These are phyloP conservation scores for Tricholoma terreum DNA, from an alignment of 768 basidiomycete species.

Conservation along the genomic window DNA sequence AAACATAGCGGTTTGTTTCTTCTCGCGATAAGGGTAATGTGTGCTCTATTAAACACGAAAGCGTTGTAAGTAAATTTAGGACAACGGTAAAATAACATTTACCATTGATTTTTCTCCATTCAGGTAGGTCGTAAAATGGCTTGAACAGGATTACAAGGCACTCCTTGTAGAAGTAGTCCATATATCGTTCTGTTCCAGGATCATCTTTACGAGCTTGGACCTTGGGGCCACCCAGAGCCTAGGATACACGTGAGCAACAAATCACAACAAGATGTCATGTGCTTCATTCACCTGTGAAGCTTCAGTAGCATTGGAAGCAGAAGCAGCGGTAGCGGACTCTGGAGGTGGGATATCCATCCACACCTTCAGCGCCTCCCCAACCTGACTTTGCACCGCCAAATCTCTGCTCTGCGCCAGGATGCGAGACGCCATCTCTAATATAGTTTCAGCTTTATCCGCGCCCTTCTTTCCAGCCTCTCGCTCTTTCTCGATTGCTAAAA, in stretches of 20 bases:
- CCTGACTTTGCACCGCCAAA: slow-evolving; percentile 83
- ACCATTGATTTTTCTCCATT: slow-evolving; percentile 46
- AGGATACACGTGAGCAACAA: slow-evolving; percentile 8
- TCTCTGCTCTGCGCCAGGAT: slow-evolving; percentile 80
- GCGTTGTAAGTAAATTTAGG: not conserved
- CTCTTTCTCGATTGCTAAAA: slow-evolving; percentile 66
- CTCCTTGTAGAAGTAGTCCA: slow-evolving; percentile 91
- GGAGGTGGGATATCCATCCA: slow-evolving; percentile 74
- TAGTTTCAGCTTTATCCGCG: slow-evolving; percentile 65
- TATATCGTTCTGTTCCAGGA: slow-evolving; percentile 81
- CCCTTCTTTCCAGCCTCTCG: slow-evolving; percentile 52
- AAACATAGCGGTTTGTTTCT: slow-evolving; percentile 78
- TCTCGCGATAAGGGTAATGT: slow-evolving; percentile 62
- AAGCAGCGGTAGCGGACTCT: slow-evolving; percentile 20
- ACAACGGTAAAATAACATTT: slow-evolving; percentile 6
- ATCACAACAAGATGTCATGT: not conserved
- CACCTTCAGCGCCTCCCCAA: slow-evolving; percentile 82
- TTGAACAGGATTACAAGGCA: slow-evolving; percentile 76
- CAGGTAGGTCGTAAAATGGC: slow-evolving; percentile 73
- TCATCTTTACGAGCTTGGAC: slow-evolving; percentile 68
- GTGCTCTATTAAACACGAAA: slow-evolving; percentile 36
- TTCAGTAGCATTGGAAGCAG: slow-evolving; percentile 33
- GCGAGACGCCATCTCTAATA: slow-evolving; percentile 72
- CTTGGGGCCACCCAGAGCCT: slow-evolving; percentile 41
- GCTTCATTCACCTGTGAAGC: slow-evolving; percentile 23